Evolutionary conservation across 768 basidiomycete genomes (phyloP), one percentile per base, ranked within the genome.

Genomic region (Phanerochaete carnosa): DNA sequence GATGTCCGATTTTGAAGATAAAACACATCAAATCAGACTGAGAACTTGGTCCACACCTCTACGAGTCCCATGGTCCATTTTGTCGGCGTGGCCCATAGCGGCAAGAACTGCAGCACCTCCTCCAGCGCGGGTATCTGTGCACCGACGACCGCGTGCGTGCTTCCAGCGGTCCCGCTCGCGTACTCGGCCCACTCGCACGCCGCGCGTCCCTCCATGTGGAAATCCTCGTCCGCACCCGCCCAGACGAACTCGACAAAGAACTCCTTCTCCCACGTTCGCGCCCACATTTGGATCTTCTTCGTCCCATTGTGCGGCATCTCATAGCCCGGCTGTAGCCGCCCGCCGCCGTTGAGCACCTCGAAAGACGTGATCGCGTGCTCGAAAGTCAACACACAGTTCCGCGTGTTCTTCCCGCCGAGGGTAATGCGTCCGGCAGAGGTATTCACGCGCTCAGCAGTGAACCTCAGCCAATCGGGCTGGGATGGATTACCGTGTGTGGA

Each of bases 101-200:
- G 90, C 60, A 90, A 69, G 69, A 87, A 88, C 7, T 71, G 67
- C 7, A 89, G 67, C 28, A 83, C 79, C 68, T 92, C 89, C 68
- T 90, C 88, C 49, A 83, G 76, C 2, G 89, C 88, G 4, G 89
- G 89, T 22, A 91, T 88, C 73, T 76, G 80, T 30, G 72, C 79
- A 22, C 66, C 61, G 25, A 51, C 59, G 43, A 45, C 35, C 0
- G 61, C 64, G 26, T 66, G 62, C 6, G 64, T 46, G 19, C 77
- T 77, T 45, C 83, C 84, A 13, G 83, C 69, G 63, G 77, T 80
- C 45, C 69, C 84, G 65, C 82, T 82, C 70, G 83, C 81, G 64
- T 86, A 85, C 67, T 90, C 88, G n/a, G 79, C 81, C 84, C 87
- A 89, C 57, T 83, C 81, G 62, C 87, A 88, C 19, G 80, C 82